phyloP scores from a whole-genome alignment of 129 eudicot genomes.

The Smallanthus sonchifolius region DNA sequence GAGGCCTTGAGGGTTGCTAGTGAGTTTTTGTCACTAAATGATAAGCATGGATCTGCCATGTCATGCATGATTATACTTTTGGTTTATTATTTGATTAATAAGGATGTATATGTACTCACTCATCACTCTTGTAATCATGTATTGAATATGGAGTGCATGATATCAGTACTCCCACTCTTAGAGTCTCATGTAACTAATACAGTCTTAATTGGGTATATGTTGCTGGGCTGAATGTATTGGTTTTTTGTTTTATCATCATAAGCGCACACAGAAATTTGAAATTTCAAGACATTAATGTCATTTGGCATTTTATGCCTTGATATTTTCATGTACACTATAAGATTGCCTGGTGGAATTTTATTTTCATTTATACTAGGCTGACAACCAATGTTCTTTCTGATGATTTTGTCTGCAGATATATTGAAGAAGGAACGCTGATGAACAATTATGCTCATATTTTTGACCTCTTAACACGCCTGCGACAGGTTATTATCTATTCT shows the following conservation, averaged over 20 bases:
- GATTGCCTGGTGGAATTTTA: not conserved
- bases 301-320: not conserved
- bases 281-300: not conserved
- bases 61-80: not conserved
- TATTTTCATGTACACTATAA: not conserved
- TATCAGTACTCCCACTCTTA: not conserved
- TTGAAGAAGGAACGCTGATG: constrained; percentile 68
- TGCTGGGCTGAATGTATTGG: not conserved
- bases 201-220: not conserved
- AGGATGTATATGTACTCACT: not conserved
- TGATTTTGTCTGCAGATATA: constrained; percentile 49
- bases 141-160: not conserved
- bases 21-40: not conserved
- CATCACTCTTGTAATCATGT: not conserved
- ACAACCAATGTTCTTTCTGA: not conserved
- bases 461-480: constrained; percentile 84
- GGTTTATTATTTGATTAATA: too few species aligned
- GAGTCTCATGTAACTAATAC: not conserved
- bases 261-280: not conserved
- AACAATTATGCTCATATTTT: constrained; percentile 95
- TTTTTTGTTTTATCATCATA: not conserved
- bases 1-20: not conserved
- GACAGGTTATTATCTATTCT: constrained; percentile 53
- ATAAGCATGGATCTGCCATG: not conserved
- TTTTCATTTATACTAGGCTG: not conserved